A percentile compares a stretch with the other conserved stretches of the same genome.
These are phyloP conservation scores for Pisolithus sp. DNA, from an alignment of 768 basidiomycete species.

Conservation along the genomic window DNA sequence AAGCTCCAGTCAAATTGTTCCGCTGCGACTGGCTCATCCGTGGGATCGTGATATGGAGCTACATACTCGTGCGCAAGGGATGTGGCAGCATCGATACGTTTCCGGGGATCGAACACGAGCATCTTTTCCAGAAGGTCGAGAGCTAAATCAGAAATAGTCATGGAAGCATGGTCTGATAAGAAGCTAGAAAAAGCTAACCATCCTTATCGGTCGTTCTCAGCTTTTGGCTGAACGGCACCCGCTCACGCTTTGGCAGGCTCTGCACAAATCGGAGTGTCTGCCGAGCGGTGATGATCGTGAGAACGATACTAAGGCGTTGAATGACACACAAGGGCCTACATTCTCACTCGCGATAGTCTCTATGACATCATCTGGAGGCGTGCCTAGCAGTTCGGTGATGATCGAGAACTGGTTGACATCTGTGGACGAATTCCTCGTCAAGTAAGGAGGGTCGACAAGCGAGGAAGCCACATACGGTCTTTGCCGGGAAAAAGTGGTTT, in stretches of 20 bases:
- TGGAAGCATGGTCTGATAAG: constrained; percentile 4
- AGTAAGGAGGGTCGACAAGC: constrained; percentile 5
- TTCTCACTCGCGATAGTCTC: constrained; percentile 98
- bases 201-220: constrained; percentile 82
- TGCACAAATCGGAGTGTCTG: constrained; percentile 99
- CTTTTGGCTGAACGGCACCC: constrained; percentile 92
- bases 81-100: constrained; percentile 89
- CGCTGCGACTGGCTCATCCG: constrained; percentile 89
- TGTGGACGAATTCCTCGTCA: constrained; percentile 27
- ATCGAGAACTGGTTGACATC: constrained; percentile 99
- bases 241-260: constrained; percentile 91
- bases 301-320: constrained; percentile 1
- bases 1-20: constrained; percentile 99
- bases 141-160: constrained; percentile 39
- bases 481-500: constrained; percentile 99
- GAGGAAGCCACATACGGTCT: constrained; percentile 70
- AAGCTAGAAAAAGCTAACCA: constrained; percentile 41
- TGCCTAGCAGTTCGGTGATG: constrained; percentile 95
- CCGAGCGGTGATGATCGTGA: constrained; percentile 5
- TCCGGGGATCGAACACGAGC: constrained; percentile 97
- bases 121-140: constrained; percentile 96
- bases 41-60: constrained; percentile 95
- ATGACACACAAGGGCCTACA: constrained; percentile 40
- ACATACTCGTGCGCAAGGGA: constrained; percentile 93
- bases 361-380: constrained; percentile 99